These are phyloP conservation scores for Yarrowia sp. DNA, from an alignment of 805 yeast species.

Conservation along the genomic window DNA sequence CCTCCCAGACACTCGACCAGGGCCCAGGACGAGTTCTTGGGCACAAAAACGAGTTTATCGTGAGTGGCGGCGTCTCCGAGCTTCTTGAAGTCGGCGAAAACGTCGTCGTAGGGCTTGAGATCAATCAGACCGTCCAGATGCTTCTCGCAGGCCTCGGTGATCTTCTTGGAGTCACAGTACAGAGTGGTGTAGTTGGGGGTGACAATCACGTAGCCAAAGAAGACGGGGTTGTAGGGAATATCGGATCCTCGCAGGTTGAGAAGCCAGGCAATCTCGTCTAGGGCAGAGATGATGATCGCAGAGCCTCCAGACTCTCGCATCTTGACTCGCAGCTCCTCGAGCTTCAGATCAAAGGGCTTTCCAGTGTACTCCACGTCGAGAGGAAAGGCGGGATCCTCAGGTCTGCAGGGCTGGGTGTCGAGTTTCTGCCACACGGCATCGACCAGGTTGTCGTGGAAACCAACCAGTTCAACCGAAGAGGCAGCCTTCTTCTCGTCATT, in stretches of 20 bases:
- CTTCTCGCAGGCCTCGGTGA: constrained; percentile 51
- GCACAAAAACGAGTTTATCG: constrained; percentile 56
- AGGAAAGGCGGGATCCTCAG: constrained; percentile 57
- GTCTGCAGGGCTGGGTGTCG: constrained; percentile 68
- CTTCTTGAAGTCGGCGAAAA: constrained; percentile 62
- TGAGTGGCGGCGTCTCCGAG: constrained; percentile 44
- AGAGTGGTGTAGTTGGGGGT: constrained; percentile 54
- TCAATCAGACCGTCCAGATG: constrained; percentile 57
- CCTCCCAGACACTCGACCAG: constrained; percentile 59
- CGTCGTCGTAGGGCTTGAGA: constrained; percentile 60
- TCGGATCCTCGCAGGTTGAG: constrained; percentile 85
- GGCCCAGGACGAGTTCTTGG: constrained; percentile 73
- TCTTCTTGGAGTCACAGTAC: constrained; percentile 60
- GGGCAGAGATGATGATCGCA: constrained; percentile 67
- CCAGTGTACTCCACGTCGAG: constrained; percentile 70
- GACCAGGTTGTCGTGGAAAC: constrained; percentile 69
- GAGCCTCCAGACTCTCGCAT: constrained; percentile 49
- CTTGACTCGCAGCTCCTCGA: constrained; percentile 53
- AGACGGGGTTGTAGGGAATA: constrained; percentile 85
- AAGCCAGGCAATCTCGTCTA: constrained; percentile 93
- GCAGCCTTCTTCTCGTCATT: constrained; percentile 51
- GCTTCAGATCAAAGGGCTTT: constrained; percentile 63
- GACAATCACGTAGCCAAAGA: constrained; percentile 70
- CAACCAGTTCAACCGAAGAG: constrained; percentile 50
- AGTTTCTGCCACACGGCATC: constrained; percentile 70